Evolutionary conservation across 176 grass and related monocot genomes (phyloP), one percentile per base, ranked within the genome.

Genomic region (Typha latifolia): DNA sequence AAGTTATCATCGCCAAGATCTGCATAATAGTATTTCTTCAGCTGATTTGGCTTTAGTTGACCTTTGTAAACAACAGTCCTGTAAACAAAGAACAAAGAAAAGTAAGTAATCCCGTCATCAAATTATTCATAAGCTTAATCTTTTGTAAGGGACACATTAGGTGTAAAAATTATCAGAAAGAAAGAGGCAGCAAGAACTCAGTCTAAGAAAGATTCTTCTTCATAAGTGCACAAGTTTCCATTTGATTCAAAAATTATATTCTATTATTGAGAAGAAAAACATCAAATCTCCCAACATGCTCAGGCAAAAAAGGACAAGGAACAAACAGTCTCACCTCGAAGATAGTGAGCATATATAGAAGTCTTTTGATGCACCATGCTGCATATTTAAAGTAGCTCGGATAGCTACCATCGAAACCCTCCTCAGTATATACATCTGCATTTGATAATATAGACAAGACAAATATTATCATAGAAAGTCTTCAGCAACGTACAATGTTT

Each of bases 311-410:
- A 59, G 20, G 20, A 59, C 2, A 4, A 21, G 18, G 10, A 78
- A 48, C 62, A 74, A 68, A 23, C 77, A 22, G 22, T 70, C 73
- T 64, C 70, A 99, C 95, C 95, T 93, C 53, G 95, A 93, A 79
- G 95, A 99, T 15, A 99, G 84, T 47, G 95, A 99, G 48, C 95
- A 99, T 81, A 99, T 89, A 80, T 99, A 99, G 74, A 87, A 99
- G 64, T 93, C 89, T 75, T 79, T 90, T 52, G 74, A 65, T 20
- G 77, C 80, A 62, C 89, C 89, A 74, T 80, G 67, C 22, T 70
- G 65, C 34, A 99, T 77, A 74, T 86, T 64, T 43, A 93, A 68
- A 64, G 79, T 55, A 5, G 67, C 81, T 52, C 95, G 86, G 49
- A 94, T 90, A 34, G 83, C 74, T 65, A 84, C 61, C 64, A 93